phyloP scores from a whole-genome alignment of 1,284 basidiomycete genomes.

The Porodaedalea pini region DNA sequence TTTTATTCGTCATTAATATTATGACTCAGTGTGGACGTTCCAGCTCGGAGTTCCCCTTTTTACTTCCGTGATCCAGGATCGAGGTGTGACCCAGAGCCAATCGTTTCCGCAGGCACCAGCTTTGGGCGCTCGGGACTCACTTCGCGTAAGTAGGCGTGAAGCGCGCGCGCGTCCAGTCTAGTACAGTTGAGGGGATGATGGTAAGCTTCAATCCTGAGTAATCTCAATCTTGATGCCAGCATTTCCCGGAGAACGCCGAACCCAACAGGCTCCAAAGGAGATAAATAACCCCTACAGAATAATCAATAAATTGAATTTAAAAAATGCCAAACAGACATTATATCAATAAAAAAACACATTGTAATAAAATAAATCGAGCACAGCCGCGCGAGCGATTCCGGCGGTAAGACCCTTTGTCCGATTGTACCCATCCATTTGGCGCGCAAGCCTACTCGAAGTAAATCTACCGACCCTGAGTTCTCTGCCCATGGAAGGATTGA shows the following conservation, averaged over 20 bases:
- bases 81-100: too few species aligned
- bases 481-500: not conserved
- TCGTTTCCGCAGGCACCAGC: not conserved
- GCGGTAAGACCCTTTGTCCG: constrained; percentile 8
- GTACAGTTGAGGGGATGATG: not conserved
- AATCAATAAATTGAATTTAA: not conserved
- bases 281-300: not conserved
- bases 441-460: not conserved
- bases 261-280: too few species aligned
- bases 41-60: not conserved
- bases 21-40: too few species aligned
- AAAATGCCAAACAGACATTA: not conserved
- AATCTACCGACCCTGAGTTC: not conserved
- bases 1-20: too few species aligned
- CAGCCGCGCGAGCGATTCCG: not conserved
- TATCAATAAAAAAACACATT: not conserved
- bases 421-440: not conserved
- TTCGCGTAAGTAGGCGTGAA: not conserved
- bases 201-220: not conserved
- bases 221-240: not conserved
- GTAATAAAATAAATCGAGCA: not conserved
- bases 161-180: not conserved
- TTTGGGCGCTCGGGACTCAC: not conserved
- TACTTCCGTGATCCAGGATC: not conserved
- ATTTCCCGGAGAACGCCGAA: not conserved